Base-by-base conservation (phyloP, 306 rosid genomes). In the Spatholobus suberectus region DNA sequence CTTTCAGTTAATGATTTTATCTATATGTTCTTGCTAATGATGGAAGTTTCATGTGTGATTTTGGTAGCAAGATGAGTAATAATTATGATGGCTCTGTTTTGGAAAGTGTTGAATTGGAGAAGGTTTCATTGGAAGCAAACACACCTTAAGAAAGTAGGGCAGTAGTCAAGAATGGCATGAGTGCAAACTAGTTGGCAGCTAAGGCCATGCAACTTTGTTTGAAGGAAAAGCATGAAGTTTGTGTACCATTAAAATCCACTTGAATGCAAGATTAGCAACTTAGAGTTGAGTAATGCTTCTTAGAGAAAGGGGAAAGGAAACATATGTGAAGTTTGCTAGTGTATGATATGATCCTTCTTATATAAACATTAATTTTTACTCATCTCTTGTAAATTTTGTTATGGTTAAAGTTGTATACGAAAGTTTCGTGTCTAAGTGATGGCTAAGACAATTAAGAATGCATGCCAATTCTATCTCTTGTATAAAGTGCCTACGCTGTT, bases 181-280 rank as follows among this genome's bases (percentile, higher is more conserved):
- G 92, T 80, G 99, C 91, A 32, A 95, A 95, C 81, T 97, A 95
- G 87, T 84, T 93, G 86, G 99, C 99, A 74, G 98, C 99, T 21
- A 93, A 93, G 92, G 99, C 96, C 24, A 79, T 92, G 88, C 99
- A 95, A 76, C 94, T 95, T 84, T 92, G 94, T 76, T 71, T 93
- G 87, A 95, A 93, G 86, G 99, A 98, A 84, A 92, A 92, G 87
- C 92, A 90, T 70, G 94, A 90, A 54, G 99, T n/a, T n/a, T n/a
- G n/a, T n/a, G n/a, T n/a, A n/a, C n/a, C n/a, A n/a, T n/a, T n/a
- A n/a, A n/a, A n/a, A n/a, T n/a, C n/a, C n/a, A n/a, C n/a, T n/a
- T n/a, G n/a, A n/a, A n/a, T n/a, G n/a, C n/a, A n/a, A n/a, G n/a
- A n/a, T n/a, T n/a, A n/a, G n/a, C n/a, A n/a, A n/a, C n/a, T n/a